A percentile compares a stretch with the other conserved stretches of the same genome.
phyloP scores from a whole-genome alignment of 2,329 filamentous ascomycete species.

The Raffaelea deltoideospora region DNA sequence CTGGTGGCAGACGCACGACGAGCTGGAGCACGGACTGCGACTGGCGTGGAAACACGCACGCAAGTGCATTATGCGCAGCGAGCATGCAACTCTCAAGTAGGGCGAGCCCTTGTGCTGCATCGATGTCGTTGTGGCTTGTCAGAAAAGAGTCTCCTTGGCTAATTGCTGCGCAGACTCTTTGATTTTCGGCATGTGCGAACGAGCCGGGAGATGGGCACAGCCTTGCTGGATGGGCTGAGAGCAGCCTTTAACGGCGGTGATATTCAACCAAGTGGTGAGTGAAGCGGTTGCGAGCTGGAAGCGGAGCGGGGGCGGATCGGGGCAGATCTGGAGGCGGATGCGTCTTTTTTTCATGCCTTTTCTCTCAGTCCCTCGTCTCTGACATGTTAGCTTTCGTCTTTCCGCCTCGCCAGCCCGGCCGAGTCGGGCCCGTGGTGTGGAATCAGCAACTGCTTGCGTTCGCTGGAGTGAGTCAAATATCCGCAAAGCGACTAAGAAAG shows the following conservation, averaged over 20 bases:
- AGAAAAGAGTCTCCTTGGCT: neutral
- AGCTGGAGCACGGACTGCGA: constrained; percentile 1
- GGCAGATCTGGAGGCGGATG: too few species aligned
- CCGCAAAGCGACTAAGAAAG: too few species aligned
- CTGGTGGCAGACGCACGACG: neutral
- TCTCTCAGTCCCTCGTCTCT: neutral
- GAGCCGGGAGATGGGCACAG: constrained; percentile 11
- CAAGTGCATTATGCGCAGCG: constrained; percentile 15
- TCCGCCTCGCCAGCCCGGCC: constrained; percentile 10
- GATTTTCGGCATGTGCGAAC: constrained; percentile 11
- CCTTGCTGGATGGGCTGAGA: constrained; percentile 6
- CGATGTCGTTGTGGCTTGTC: neutral
- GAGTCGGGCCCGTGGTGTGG: constrained; percentile 13
- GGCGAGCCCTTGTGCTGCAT: neutral
- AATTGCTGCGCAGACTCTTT: constrained; percentile 6
- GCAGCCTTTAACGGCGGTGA: constrained; percentile 13
- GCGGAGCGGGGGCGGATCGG: too few species aligned
- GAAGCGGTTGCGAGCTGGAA: too few species aligned
- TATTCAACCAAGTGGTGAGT: constrained; percentile 11
- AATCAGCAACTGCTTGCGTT: constrained; percentile 14
- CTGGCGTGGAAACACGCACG: constrained; percentile 13
- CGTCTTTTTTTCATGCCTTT: too few species aligned
- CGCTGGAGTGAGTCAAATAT: constrained; percentile 11
- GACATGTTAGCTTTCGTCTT: constrained; percentile 11
- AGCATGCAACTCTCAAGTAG: constrained; percentile 9